Percentiles rank a stretch among this genome's conserved stretches.
These are phyloP conservation scores for Candida vaughaniae DNA, from an alignment of 805 yeast species.

Conservation along the genomic window DNA sequence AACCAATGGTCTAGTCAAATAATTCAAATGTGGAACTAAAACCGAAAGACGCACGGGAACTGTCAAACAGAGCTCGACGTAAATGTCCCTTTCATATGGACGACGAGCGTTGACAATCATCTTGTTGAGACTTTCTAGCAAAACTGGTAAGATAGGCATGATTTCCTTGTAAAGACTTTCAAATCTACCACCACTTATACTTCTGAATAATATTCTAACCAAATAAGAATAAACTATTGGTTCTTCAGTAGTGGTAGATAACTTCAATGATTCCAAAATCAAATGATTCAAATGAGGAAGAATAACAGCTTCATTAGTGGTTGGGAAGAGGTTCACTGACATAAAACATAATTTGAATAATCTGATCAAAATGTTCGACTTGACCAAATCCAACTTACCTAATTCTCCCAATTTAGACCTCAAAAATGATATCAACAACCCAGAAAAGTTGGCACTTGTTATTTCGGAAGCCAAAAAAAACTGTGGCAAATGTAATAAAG, in stretches of 20 bases:
- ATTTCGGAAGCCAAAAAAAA: conserved; percentile 90
- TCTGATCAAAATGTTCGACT: conserved; percentile 77
- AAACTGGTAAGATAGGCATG: conserved; percentile 82
- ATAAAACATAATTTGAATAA: conserved; percentile 90
- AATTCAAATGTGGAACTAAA: conserved; percentile 86
- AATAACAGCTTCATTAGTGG: conserved; percentile 81
- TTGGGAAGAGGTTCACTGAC: conserved; percentile 91
- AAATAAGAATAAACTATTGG: conserved; percentile 88
- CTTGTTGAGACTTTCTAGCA: conserved; percentile 81
- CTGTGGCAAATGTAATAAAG: conserved; percentile 87
- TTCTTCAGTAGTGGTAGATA: conserved; percentile 82
- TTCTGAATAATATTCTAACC: conserved; percentile 84
- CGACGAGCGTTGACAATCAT: conserved; percentile 79
- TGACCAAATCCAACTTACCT: conserved; percentile 76
- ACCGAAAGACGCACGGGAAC: conserved; percentile 95
- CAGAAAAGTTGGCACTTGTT: conserved; percentile 90
- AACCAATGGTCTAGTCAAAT: conserved; percentile 87
- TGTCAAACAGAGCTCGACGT: conserved; percentile 90
- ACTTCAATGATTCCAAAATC: conserved; percentile 74
- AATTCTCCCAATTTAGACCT: conserved; percentile 70
- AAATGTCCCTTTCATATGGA: conserved; percentile 89
- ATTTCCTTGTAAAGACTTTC: conserved; percentile 91
- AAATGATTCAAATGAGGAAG: conserved; percentile 84
- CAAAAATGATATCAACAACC: conserved; percentile 74
- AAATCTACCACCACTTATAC: conserved; percentile 96